Evolutionary conservation across 1,139 yeast species (phyloP).

Genomic region (Zygoascus hellenicus): DNA sequence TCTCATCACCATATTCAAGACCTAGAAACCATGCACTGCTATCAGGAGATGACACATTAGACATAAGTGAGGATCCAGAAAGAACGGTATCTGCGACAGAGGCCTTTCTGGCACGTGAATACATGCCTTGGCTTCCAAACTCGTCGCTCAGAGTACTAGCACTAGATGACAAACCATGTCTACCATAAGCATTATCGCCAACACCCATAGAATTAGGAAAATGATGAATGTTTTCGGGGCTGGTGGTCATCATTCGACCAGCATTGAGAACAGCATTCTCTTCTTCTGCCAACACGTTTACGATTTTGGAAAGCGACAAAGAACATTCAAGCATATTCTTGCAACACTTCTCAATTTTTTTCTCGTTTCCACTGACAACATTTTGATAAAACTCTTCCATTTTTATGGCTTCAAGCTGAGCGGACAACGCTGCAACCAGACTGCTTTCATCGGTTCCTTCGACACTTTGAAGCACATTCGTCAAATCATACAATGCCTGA

Average conservation of each 20-base stretch:
- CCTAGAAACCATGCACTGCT: constrained; percentile 70
- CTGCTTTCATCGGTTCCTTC: constrained; percentile 55
- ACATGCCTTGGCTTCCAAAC: neutral
- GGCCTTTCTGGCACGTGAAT: neutral
- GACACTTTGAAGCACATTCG: constrained; percentile 35
- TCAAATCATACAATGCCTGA: constrained; percentile 53
- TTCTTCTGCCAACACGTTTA: constrained; percentile 8
- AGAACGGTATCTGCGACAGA: constrained; percentile 4
- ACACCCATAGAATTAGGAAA: constrained; percentile 9
- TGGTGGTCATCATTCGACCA: constrained; percentile 6
- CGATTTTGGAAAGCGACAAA: constrained; percentile 8
- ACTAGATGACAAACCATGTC: neutral
- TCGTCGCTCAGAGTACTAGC: neutral
- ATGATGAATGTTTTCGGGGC: constrained; percentile 8
- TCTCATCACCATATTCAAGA: constrained; percentile 68
- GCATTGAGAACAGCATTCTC: constrained; percentile 8
- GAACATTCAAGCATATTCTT: constrained; percentile 13
- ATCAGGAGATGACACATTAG: constrained; percentile 16
- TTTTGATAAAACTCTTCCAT: constrained; percentile 18
- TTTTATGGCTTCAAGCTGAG: constrained; percentile 19
- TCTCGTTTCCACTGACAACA: constrained; percentile 17
- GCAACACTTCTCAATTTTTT: constrained; percentile 15
- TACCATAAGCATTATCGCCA: constrained; percentile 3
- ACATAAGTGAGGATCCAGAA: neutral
- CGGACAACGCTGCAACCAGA: constrained; percentile 22